Base-by-base conservation (phyloP, 495 filamentous ascomycete genomes). In the Stereocaulon alpinum region DNA sequence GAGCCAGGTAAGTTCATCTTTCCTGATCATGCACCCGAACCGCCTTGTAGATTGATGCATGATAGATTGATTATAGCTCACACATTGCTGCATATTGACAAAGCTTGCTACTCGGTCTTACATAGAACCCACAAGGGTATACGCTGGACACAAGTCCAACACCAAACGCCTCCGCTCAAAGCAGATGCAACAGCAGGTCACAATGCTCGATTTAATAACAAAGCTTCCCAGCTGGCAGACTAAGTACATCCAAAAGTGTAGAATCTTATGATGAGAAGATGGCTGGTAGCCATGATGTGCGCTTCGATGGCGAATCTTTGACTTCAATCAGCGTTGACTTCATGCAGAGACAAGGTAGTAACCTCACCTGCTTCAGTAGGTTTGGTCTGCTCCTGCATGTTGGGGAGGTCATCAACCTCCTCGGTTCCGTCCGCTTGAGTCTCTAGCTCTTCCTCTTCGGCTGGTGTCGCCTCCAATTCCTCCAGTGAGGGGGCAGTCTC, bases 271-370 rank as follows among this genome's bases (percentile, higher is more conserved):
- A 61, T 44, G 68, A 61, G 54, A 71, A 69, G 24, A 71, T 70
- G 0, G 68, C 56, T 4, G 69, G 69, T 6, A 71, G 58, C 69
- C 69, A 71, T 5, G 69, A 71, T 32, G 61, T 63, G 6, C 69
- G 62, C 42, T 61, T 67, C 34, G 55, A 62, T 6, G 66, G 56
- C 41, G 67, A 65, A 18, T 50, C 56, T 59, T 20, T 4, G 56
- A 4, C 4, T 29, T 32, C 22, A 22, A 40, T 56, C 10, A 56
- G 58, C 54, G 17, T 27, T 41, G 40, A 12, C 37, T 34, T 14
- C 12, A n/a, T n/a, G 43, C n/a, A 40, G 40, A 22, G 42, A 40
- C 40, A 15, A 7, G 7, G 45, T 22, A 20, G 37, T 17, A 54
- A 14, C 18, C 41, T 52, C 51, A 58, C 61, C 56, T 41, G 22